These are phyloP conservation scores for Cymbidium sinense DNA, from an alignment of 106 monocot species.

Conservation along the genomic window DNA sequence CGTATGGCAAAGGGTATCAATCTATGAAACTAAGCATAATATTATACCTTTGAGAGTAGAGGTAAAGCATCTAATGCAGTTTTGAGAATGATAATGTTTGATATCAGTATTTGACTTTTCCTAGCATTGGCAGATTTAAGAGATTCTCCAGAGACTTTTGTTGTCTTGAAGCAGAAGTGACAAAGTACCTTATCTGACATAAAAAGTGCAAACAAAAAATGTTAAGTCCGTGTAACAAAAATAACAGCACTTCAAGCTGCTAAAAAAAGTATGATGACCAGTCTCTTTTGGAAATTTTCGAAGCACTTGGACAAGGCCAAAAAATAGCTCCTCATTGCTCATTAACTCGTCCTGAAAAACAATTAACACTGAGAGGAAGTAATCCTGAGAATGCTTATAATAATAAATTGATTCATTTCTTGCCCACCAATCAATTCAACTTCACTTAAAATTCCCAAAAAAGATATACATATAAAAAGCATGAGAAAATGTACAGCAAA, in stretches of 20 bases:
- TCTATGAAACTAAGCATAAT: neutral
- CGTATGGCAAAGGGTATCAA: neutral
- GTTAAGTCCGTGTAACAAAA: conserved; percentile 8
- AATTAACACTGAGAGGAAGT: neutral
- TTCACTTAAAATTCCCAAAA: neutral
- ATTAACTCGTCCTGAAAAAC: conserved; percentile 80
- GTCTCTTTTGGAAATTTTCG: conserved; percentile 99
- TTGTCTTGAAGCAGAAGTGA: conserved; percentile 91
- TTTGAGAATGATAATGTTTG: conserved; percentile 82
- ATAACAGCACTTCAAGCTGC: neutral
- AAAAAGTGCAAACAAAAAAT: neutral
- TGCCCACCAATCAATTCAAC: neutral
- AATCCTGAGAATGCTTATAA: neutral
- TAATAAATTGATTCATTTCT: neutral
- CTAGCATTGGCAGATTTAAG: conserved; percentile 58
- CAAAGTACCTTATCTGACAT: conserved; percentile 76
- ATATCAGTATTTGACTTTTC: conserved; percentile 86
- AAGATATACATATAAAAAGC: neutral
- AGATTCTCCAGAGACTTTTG: conserved; percentile 59
- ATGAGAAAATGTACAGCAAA: neutral
- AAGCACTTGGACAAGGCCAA: conserved; percentile 90
- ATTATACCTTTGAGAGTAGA: conserved; percentile 76
- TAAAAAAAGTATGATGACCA: conserved; percentile 26
- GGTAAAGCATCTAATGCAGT: conserved; percentile 85
- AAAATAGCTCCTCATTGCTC: conserved; percentile 92